A percentile compares a stretch with the other conserved stretches of the same genome.
Evolutionary conservation across 108 stramenopile species (phyloP).

Genomic region (Pseudonitzschia multiseries): DNA sequence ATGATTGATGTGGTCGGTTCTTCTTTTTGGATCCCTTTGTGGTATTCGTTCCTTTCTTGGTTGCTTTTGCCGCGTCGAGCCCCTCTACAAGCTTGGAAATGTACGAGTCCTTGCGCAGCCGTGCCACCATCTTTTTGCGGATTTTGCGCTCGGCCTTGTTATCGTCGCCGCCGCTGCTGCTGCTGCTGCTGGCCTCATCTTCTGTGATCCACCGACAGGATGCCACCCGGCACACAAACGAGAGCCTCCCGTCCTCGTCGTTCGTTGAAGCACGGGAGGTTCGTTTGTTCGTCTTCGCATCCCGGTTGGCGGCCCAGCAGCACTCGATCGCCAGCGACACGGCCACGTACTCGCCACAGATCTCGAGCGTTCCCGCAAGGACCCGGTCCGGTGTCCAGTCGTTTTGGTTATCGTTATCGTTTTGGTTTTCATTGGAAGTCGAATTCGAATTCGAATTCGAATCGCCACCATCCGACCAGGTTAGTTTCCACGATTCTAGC

Average conservation of each 20-base stretch:
- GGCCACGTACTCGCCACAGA: conserved; percentile 36
- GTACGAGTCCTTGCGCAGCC: conserved; percentile 49
- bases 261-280: no score
- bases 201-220: conserved; percentile 18
- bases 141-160: conserved; percentile 32
- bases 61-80: background rate
- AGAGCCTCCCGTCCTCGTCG: conserved; percentile 20
- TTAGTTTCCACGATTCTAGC: conserved; percentile 42
- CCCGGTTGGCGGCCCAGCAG: conserved; percentile 13
- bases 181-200: background rate
- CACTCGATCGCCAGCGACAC: conserved; percentile 19
- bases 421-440: background rate
- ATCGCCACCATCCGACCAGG: conserved; percentile 41
- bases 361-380: conserved; percentile 30
- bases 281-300: background rate
- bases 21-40: no score
- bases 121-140: conserved; percentile 46
- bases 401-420: background rate
- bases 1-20: no score
- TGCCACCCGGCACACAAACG: conserved; percentile 9
- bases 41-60: background rate
- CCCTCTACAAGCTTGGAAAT: conserved; percentile 45
- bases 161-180: conserved; percentile 2
- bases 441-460: no score
- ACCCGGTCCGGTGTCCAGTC: background rate